Conservation (phyloP, 2,329 filamentous ascomycete genomes). For the Cercospora zeae-maydis region DNA sequence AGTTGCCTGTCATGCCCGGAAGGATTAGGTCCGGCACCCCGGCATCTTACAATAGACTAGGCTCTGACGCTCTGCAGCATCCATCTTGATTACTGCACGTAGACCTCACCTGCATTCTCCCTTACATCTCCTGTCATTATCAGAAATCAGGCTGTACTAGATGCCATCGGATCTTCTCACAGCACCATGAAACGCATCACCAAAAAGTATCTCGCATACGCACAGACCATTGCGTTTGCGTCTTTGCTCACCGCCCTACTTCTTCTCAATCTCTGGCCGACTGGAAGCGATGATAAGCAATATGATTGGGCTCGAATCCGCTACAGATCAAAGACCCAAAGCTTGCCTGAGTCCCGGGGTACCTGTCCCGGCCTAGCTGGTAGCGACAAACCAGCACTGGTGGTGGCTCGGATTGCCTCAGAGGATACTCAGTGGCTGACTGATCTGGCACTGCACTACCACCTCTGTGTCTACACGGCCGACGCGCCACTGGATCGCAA, state of each 20-base stretch:
- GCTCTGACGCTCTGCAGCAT: not conserved
- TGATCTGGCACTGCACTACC: conserved; percentile 39
- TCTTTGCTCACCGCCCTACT: conserved; percentile 14
- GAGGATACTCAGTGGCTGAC: conserved; percentile 45
- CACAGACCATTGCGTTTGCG: conserved; percentile 11
- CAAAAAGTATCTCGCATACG: conserved; percentile 15
- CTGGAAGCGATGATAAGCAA: conserved; percentile 13
- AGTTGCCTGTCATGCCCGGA: not conserved
- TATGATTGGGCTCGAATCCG: conserved; percentile 46
- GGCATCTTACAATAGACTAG: not conserved
- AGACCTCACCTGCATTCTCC: not conserved
- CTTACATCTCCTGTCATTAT: not conserved
- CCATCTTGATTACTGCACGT: not conserved
- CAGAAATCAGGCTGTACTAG: not conserved
- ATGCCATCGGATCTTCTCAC: not conserved
- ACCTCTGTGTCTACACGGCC: conserved; percentile 47
- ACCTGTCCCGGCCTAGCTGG: conserved; percentile 42
- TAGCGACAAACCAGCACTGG: conserved; percentile 43
- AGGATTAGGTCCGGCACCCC: not conserved
- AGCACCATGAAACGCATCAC: conserved; percentile 16
- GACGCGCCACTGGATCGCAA: conserved; percentile 34
- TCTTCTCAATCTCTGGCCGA: conserved; percentile 12
- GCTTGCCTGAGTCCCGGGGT: conserved; percentile 38
- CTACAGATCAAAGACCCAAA: conserved; percentile 41
- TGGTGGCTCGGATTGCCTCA: conserved; percentile 42